Evolutionary conservation across 1,284 basidiomycete species (phyloP), one percentile per base, ranked within the genome.

Genomic region (Hymenochaete sp.): DNA sequence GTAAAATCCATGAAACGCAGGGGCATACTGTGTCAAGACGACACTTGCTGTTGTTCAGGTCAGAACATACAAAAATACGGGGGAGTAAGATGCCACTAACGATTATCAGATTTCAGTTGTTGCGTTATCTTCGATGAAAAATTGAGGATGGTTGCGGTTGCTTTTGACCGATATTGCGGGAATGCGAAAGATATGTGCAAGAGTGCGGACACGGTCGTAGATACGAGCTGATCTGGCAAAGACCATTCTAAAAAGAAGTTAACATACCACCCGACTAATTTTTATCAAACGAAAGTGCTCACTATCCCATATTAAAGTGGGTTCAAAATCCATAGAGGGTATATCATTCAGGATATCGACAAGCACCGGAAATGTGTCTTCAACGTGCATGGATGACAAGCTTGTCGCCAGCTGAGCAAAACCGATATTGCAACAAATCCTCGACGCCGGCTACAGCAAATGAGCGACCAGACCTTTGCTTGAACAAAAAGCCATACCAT

Each of bases 1-100:
- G 59, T 92, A 90, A 31, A 93, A 67, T 10, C 91, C 91, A 60
- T 95, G 89, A 47, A 95, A 72, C 22, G 84, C 77, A 8, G 92
- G 91, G 16, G 81, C 80, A 39, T 83, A 66, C 54, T 88, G 84
- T 0, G 80, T 79, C 14, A 93, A 67, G 25, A 86, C 71, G 52
- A 80, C 72, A 24, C 80, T 66, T 1, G 84, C 89, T 85, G 55
- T 42, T 3, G 21, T 29, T n/a, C 13, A 35, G 10, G 27, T 32
- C 7, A 40, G 39, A 48, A 13, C 42, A 42, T 44, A 38, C 13
- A 29, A 24, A 39, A 6, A 28, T 35, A 8, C 21, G 3, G 5
- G 4, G 18, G 28, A 10, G 32, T 38, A 28, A 11, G 26, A 32
- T 22, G 24, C 37, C 10, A 61, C 77, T 61, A 60, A 89, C 81